Evolutionary conservation across 2,329 filamentous ascomycete species (phyloP), one percentile per base, ranked within the genome.

Genomic region (Lachnellula occidentalis): DNA sequence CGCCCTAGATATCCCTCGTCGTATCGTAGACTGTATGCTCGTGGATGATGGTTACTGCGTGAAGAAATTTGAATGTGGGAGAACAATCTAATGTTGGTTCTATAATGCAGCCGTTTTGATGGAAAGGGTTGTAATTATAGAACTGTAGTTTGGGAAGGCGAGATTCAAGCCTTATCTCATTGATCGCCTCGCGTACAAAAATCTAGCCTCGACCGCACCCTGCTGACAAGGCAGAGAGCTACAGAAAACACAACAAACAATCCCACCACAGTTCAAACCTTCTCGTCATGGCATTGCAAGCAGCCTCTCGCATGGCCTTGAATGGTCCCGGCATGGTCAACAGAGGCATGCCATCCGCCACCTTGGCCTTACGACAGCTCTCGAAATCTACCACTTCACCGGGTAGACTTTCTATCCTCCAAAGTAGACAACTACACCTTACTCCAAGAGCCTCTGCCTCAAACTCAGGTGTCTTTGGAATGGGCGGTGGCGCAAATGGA

Each of bases 401-500:
- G 22, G n/a, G n/a, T 12, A 12, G 11, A 17, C 11, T 43, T 11
- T 21, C 17, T 12, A 5, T 19, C 21, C 41, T 43, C 11, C 62
- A 61, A 19, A 56, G 57, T 46, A 55, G 66, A 61, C 61, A 62
- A 37, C 60, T 70, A 22, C 66, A 69, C 53, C 49, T 48, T 34
- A 58, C 58, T 36, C 52, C 61, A 1, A 55, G 59, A 43, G 37
- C 58, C 34, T 56, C 47, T 58, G 66, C 66, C 17, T 61, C 61
- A 15, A 69, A 66, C 36, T 63, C 55, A 39, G 56, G 62, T 6
- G 47, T 69, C 11, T 57, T 69, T 27, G 67, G 67, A 45, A 59
- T 66, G 14, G 63, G 58, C 24, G 64, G 66, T 50, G 69, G 68
- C 49, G 69, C 73, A 14, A 68, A 70, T 52, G 66, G 77, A 4